Base-by-base conservation (phyloP, 2,329 filamentous ascomycete genomes). In the Pestalotiopsis sp. region DNA sequence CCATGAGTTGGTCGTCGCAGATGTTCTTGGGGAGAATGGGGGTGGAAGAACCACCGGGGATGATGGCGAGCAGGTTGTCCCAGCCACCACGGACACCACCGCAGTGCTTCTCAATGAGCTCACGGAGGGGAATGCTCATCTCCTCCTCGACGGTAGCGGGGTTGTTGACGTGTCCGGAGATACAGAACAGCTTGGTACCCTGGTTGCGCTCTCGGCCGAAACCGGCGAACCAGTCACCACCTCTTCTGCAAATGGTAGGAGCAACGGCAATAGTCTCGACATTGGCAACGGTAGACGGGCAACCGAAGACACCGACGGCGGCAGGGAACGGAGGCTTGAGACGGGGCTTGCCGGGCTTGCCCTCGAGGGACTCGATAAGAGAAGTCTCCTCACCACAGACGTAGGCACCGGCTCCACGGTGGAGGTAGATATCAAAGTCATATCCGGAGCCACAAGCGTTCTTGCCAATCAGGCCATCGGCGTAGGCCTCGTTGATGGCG, bases 251-350 rank as follows among this genome's bases (percentile, higher is more conserved):
- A 76, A 99, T 99, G 61, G 96, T 98, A 38, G 96, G 96, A 67
- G 94, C 93, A 49, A 99, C 96, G 57, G 96, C 95, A 70, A 99
- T 86, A 31, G 96, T 99, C 86, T 99, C 96, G 77, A 99, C 96
- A 79, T 99, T 99, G 82, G 96, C 94, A 71, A 99, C 96, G 31
- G 96, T 99, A 61, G 94, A 97, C 31, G 96, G 96, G 86, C 96
- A 99, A 78, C 96, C 96, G 81, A 99, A 99, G 56, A 99, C 90
- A 85, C 96, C 96, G 70, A 99, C 96, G 56, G 96, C 93, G 74
- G 96, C 96, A 66, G 96, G 96, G 89, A 99, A 99, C 65, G 96
- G 96, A 27, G 96, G 96, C 93, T 99, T 99, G 75, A 99, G 89
- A 80, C 96, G 94, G 70, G 96, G 96, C 89, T 99, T 99, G 82